Evolutionary conservation across 2,329 filamentous ascomycete genomes (phyloP), one percentile per base, ranked within the genome.

Genomic region (Aspergillus proliferans): DNA sequence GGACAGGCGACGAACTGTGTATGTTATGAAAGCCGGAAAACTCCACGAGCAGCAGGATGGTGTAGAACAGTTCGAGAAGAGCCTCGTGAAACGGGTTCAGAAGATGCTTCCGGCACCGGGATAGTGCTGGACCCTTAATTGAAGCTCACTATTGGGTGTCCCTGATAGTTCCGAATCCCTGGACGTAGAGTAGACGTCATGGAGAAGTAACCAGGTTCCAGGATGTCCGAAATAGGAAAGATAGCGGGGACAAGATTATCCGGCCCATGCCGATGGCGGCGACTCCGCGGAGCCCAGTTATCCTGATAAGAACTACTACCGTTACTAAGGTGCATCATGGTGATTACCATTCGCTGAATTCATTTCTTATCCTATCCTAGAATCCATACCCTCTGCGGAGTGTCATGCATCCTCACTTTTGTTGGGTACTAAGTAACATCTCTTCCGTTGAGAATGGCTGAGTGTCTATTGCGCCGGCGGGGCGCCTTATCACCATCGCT

Each of bases 31-130:
- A 46, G 71, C 68, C 2, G 83, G 84, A 0, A 76, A 73, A 53
- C 62, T 88, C 70, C 71, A 66, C 22, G 67, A 73, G 43, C 68
- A 87, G 57, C 69, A 78, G 46, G 74, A 75, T 6, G 84, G 85
- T 0, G 84, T 87, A 49, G 73, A 78, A 42, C 77, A 82, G 60
- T 88, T 88, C 65, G 84, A 86, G 65, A 68, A 76, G 47, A 72
- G 77, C 43, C 73, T 87, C 63, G 79, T 83, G 63, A 84, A 77
- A 69, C 74, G 77, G 52, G 81, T 81, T 33, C 66, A 69, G 52
- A 78, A 74, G 61, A 64, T 77, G 57, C 53, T 71, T 15, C 51
- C 54, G 28, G n/a, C 46, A 14, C 33, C 39, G 8, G 14, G 5
- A 19, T 38, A 38, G 34, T 6, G n/a, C 6, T 38, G 8, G 10